Evolutionary conservation across 495 filamentous ascomycete species (phyloP).

Genomic region (Daldinia bambusicola): DNA sequence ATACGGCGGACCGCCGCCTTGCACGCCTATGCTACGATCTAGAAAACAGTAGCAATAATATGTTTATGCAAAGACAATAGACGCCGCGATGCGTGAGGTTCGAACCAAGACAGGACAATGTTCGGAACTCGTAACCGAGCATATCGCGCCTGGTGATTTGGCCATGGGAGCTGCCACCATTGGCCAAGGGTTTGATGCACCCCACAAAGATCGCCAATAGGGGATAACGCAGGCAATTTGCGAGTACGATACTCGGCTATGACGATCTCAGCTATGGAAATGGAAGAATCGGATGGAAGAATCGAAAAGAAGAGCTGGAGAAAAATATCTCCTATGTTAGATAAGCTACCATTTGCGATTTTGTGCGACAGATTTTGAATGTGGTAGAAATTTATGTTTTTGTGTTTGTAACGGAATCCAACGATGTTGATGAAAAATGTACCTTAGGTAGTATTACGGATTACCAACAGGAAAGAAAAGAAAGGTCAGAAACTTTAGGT

Average conservation of each 20-base stretch:
- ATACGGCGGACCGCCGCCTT: slow-evolving; percentile 45
- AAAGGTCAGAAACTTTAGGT: background rate
- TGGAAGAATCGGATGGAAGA: too few relatives aligned
- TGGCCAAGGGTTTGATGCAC: slow-evolving; percentile 30
- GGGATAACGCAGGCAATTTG: slow-evolving; percentile 2
- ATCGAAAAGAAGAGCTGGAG: background rate
- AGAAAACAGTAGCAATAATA: slow-evolving; percentile 27
- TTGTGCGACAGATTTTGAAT: background rate
- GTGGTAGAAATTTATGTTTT: background rate
- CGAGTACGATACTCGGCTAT: slow-evolving; percentile 5
- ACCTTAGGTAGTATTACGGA: too few relatives aligned
- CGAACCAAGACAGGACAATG: background rate
- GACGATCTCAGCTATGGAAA: background rate
- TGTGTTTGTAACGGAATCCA: background rate
- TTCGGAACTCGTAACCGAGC: background rate
- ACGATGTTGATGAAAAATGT: background rate
- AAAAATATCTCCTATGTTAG: background rate
- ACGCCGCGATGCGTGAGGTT: background rate
- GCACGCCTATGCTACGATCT: slow-evolving; percentile 43
- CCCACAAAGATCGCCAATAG: slow-evolving; percentile 37
- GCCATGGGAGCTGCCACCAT: background rate
- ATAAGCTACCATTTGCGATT: background rate
- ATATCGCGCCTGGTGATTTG: background rate
- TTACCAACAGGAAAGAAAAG: background rate
- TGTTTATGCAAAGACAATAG: slow-evolving; percentile 1